A percentile compares a stretch with the other conserved stretches of the same genome.
Conservation (phyloP, 1,139 yeast genomes). For the Protomyces macrosporus region DNA sequence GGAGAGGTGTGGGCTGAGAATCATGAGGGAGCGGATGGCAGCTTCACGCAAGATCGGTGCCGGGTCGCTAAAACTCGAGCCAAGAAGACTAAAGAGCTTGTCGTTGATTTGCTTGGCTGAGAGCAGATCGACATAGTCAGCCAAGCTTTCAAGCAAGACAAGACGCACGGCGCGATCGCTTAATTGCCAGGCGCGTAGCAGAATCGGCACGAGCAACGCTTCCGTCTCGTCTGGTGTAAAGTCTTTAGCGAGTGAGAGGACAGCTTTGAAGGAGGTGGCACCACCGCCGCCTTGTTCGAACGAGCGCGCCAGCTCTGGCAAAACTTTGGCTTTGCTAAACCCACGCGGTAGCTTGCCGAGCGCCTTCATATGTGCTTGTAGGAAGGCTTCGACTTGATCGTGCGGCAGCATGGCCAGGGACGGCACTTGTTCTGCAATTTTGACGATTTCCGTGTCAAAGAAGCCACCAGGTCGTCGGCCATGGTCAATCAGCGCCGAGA, state of each 20-base stretch:
- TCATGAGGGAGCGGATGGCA: conserved; percentile 65
- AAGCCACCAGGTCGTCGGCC: conserved; percentile 40
- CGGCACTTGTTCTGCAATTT: conserved; percentile 48
- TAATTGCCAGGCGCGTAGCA: conserved; percentile 57
- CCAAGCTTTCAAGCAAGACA: conserved; percentile 59
- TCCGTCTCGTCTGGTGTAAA: conserved; percentile 45
- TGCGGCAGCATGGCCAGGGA: conserved; percentile 51
- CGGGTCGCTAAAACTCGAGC: conserved; percentile 77
- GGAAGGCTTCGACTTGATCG: conserved; percentile 51
- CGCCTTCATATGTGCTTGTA: conserved; percentile 41
- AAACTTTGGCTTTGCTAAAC: conserved; percentile 55
- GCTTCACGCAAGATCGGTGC: conserved; percentile 75
- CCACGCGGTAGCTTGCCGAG: conserved; percentile 51
- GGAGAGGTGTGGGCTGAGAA: conserved; percentile 59
- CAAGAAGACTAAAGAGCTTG: conserved; percentile 60
- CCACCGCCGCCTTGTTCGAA: conserved; percentile 37
- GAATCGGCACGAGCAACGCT: conserved; percentile 54
- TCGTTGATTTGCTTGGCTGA: conserved; percentile 55
- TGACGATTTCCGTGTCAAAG: conserved; percentile 48
- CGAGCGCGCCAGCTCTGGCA: conserved; percentile 59
- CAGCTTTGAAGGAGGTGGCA: conserved; percentile 27
- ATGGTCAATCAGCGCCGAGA: conserved; percentile 49
- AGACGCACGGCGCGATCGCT: conserved; percentile 75
- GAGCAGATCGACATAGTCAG: conserved; percentile 50
- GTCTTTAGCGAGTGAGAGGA: conserved; percentile 41